These are phyloP conservation scores for Lecanicillium sp. DNA, from an alignment of 2,329 filamentous ascomycete species.

Conservation along the genomic window DNA sequence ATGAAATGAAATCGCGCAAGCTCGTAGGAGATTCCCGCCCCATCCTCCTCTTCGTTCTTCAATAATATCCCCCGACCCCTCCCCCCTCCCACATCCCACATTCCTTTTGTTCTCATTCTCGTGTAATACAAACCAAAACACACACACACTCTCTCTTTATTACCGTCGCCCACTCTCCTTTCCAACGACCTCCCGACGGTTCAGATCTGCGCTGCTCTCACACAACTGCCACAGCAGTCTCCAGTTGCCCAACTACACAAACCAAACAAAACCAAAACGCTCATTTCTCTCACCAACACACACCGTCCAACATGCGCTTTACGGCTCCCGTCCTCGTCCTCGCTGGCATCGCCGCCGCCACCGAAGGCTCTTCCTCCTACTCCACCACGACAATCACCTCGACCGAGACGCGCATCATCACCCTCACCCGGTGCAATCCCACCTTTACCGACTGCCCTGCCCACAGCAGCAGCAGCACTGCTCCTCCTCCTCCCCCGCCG, in stretches of 20 bases:
- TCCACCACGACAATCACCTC: conserved; percentile 37
- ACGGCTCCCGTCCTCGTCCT: conserved; percentile 36
- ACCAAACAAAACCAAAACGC: not conserved
- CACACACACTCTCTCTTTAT: no score
- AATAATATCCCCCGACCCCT: no score
- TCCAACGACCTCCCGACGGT: no score
- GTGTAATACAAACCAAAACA: no score
- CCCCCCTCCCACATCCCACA: no score
- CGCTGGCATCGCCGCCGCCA: conserved; percentile 34
- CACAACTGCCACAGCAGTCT: not conserved
- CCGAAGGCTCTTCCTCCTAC: conserved; percentile 28
- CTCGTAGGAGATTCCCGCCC: no score
- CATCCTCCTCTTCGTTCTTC: no score
- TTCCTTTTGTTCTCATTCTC: no score
- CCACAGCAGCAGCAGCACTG: conserved; percentile 24
- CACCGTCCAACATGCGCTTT: conserved; percentile 39
- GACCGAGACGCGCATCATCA: conserved; percentile 38
- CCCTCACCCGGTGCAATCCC: conserved; percentile 43
- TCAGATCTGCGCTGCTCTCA: no score
- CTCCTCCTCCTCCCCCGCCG: conserved; percentile 17
- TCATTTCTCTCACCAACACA: not conserved
- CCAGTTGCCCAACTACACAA: not conserved
- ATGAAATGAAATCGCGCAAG: no score
- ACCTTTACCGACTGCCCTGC: conserved; percentile 38
- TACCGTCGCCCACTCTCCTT: no score